Percentiles rank a stretch among this genome's conserved stretches.
phyloP scores from a whole-genome alignment of 2,329 filamentous ascomycete species.

The Claviceps maximensis region DNA sequence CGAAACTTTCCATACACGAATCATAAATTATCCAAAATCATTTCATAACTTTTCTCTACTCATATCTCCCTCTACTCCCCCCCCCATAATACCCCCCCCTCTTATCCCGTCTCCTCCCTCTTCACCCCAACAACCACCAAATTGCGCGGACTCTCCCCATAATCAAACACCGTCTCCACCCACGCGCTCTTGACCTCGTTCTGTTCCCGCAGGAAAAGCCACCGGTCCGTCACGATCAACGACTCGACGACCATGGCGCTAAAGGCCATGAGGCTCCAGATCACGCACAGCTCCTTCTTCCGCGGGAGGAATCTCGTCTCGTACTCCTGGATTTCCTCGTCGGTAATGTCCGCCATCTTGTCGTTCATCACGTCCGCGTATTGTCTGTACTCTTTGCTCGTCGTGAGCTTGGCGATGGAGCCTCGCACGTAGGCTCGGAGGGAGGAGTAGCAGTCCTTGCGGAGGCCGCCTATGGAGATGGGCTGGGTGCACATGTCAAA shows the following conservation, averaged over 20 bases:
- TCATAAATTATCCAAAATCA: too few relatives aligned
- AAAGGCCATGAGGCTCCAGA: slow-evolving; percentile 95
- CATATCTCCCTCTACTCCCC: too few relatives aligned
- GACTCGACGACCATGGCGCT: slow-evolving; percentile 82
- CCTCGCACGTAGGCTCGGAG: slow-evolving; percentile 69
- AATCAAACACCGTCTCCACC: slow-evolving; percentile 92
- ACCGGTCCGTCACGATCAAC: slow-evolving; percentile 80
- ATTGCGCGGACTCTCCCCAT: slow-evolving; percentile 73
- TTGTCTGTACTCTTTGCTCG: slow-evolving; percentile 40
- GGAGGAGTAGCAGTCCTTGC: slow-evolving; percentile 64
- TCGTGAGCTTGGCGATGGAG: slow-evolving; percentile 61
- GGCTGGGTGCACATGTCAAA: slow-evolving; percentile 55
- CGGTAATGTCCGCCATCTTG: slow-evolving; percentile 55
- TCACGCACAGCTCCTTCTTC: slow-evolving; percentile 70
- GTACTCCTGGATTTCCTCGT: slow-evolving; percentile 64
- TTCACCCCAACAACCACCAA: slow-evolving; percentile 89
- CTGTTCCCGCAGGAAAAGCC: slow-evolving; percentile 75
- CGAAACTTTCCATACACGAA: too few relatives aligned
- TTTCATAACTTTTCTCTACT: too few relatives aligned
- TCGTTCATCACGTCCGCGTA: slow-evolving; percentile 48
- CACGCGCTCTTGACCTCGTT: slow-evolving; percentile 61
- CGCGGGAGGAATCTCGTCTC: slow-evolving; percentile 48
- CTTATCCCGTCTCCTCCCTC: slow-evolving; percentile 27
- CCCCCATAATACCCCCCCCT: too few relatives aligned
- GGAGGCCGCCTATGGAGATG: slow-evolving; percentile 74